Evolutionary conservation across 179 eudicot species (phyloP), one percentile per base, ranked within the genome.

Genomic region (Beta lomatogona): DNA sequence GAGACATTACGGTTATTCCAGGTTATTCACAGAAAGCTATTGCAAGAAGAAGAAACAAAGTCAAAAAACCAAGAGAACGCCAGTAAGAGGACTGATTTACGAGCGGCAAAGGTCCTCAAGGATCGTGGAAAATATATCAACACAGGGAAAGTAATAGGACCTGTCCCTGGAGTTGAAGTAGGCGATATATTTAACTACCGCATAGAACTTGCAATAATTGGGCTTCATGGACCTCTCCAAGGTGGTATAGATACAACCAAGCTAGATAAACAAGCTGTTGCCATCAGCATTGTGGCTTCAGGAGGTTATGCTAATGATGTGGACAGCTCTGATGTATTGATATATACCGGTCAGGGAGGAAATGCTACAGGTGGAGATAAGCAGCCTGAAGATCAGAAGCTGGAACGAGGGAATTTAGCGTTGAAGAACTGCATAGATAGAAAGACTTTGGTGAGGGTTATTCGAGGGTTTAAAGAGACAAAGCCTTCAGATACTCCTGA

Each of bases 341-440:
- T 87, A 64, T 96, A 92, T 75, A 90, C 92, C 65, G 99, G 98
- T 61, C 94, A 91, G 72, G 98, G 99, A 55, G 98, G 98, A 79
- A 86, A 90, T 70, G 46, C 78, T 6, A 74, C 80, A 3, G 88
- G 89, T 18, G 82, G 77, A 67, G 83, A 83, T 80, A 90, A 89
- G 87, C 71, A 79, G 77, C 90, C 91, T 46, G 92, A 90, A 79
- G 94, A 96, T 78, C 99, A 96, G 83, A 91, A 91, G 69, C 98
- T 96, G 59, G 97, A 87, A 82, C 86, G 92, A 80, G 98, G 98
- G 41, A 96, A 94, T 79, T 80, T 96, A 65, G 97, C 96, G 11
- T 63, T 96, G 76, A 85, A 85, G 67, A 96, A 94, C 69, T 90
- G 94, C 81, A 87, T 92, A 55, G 55, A 83, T 36, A 75, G 80